Conservation (phyloP, 148 eudicot genomes). For the Fagopyrum homotropicum region DNA sequence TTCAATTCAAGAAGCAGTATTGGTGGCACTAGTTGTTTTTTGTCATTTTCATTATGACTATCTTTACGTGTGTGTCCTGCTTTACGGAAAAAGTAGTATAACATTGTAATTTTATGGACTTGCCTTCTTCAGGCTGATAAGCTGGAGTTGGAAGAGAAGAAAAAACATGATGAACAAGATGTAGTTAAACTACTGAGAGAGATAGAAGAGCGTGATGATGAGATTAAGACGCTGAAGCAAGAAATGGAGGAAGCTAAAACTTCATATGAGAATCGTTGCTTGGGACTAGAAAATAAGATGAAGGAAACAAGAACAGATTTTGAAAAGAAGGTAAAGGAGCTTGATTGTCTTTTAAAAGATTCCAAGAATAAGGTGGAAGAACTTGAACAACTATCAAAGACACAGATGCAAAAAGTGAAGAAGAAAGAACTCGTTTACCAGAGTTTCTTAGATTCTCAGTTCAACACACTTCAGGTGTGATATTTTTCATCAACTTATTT, state of each 20-base stretch:
- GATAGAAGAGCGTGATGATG: conserved; percentile 44
- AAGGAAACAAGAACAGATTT: conserved; percentile 43
- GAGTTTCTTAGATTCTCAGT: conserved; percentile 57
- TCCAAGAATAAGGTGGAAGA: conserved; percentile 64
- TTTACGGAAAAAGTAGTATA: background rate
- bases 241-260: conserved; percentile 44
- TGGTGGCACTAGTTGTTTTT: background rate
- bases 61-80: background rate
- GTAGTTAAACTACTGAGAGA: conserved; percentile 46
- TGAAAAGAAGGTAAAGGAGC: conserved; percentile 57
- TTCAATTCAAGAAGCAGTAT: background rate
- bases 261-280: conserved; percentile 39
- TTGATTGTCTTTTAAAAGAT: conserved; percentile 49
- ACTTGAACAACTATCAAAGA: conserved; percentile 59
- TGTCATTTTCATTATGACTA: background rate
- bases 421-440: conserved; percentile 55
- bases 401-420: conserved; percentile 51
- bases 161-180: conserved; percentile 55
- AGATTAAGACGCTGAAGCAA: conserved; percentile 40
- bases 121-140: conserved; percentile 57
- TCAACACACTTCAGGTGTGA: conserved; percentile 56
- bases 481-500: background rate
- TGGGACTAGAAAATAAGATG: conserved; percentile 48
- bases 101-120: conserved; percentile 9
- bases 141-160: conserved; percentile 56